Conservation (phyloP, 2,329 filamentous ascomycete genomes). For the Erysiphe pulchra region DNA sequence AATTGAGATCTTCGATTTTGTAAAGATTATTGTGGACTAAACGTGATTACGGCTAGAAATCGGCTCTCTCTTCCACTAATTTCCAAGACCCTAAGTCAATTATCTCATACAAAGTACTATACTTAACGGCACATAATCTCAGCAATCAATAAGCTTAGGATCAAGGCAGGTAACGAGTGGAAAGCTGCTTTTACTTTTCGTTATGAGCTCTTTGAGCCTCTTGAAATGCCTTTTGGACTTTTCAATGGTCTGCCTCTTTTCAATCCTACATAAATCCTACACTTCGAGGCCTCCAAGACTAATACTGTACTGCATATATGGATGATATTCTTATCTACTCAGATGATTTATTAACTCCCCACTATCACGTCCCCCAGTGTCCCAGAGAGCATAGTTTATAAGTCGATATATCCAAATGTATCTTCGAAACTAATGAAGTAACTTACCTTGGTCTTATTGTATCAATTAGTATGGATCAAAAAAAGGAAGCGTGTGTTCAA, state of each 20-base stretch:
- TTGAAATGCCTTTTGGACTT: background rate
- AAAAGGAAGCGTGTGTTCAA: background rate
- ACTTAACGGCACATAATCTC: background rate
- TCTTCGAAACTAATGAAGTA: background rate
- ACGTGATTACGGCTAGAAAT: background rate
- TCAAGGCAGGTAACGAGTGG: background rate
- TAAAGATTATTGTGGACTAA: background rate
- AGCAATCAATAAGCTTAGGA: background rate
- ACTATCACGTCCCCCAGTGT: background rate
- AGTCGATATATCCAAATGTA: background rate
- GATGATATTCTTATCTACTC: background rate
- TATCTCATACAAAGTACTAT: background rate
- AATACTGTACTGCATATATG: background rate
- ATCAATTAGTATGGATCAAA: background rate
- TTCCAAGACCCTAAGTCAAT: background rate
- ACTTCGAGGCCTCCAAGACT: background rate
- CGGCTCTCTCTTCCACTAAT: background rate
- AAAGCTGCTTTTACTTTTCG: constrained; percentile 1
- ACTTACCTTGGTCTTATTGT: background rate
- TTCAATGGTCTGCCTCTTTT: background rate
- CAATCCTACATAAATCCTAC: background rate
- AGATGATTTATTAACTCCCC: background rate
- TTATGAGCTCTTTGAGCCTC: background rate
- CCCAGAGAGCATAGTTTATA: background rate
- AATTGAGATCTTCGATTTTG: background rate